Evolutionary conservation across 352 stramenopile species (phyloP).

Genomic region (Pythium coloratum): DNA sequence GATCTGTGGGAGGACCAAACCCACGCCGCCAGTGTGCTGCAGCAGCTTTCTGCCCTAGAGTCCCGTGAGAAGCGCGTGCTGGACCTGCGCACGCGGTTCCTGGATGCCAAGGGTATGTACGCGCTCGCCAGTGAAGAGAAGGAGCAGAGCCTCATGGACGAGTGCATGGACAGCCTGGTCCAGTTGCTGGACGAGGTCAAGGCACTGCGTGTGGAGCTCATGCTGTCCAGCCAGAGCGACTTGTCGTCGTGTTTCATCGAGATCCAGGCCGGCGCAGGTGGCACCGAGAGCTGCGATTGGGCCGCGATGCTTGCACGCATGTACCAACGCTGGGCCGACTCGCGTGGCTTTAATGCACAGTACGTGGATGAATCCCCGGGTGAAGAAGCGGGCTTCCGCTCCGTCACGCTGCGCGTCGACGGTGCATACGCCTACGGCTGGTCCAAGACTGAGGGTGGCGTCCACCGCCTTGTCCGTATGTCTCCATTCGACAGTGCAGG

Average conservation of each 20-base stretch:
- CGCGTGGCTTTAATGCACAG: slow-evolving; percentile 63
- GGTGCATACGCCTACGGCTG: slow-evolving; percentile 91
- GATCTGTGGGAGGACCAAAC: slow-evolving; percentile 69
- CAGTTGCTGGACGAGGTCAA: slow-evolving; percentile 41
- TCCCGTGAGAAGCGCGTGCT: slow-evolving; percentile 37
- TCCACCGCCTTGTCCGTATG: slow-evolving; percentile 94
- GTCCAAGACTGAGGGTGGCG: slow-evolving; percentile 93
- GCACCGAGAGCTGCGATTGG: slow-evolving; percentile 97
- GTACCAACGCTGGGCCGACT: slow-evolving; percentile 85
- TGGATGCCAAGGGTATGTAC: slow-evolving; percentile 68
- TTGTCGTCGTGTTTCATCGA: slow-evolving; percentile 72
- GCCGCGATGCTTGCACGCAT: slow-evolving; percentile 94
- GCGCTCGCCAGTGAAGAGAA: slow-evolving; percentile 59
- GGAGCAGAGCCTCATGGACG: slow-evolving; percentile 47
- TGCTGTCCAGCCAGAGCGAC: slow-evolving; percentile 61
- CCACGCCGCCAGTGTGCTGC: slow-evolving; percentile 50
- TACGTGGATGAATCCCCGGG: slow-evolving; percentile 87
- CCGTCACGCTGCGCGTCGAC: slow-evolving; percentile 56
- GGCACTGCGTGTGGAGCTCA: slow-evolving; percentile 57
- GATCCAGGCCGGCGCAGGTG: slow-evolving; percentile 84
- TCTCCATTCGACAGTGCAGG: slow-evolving; percentile 95
- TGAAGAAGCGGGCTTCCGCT: slow-evolving; percentile 73
- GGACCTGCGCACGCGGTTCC: slow-evolving; percentile 45
- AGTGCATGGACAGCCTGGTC: slow-evolving; percentile 50
- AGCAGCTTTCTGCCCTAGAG: slow-evolving; percentile 62